phyloP scores from a whole-genome alignment of 768 basidiomycete species.

The Leccinum aurantiacum region DNA sequence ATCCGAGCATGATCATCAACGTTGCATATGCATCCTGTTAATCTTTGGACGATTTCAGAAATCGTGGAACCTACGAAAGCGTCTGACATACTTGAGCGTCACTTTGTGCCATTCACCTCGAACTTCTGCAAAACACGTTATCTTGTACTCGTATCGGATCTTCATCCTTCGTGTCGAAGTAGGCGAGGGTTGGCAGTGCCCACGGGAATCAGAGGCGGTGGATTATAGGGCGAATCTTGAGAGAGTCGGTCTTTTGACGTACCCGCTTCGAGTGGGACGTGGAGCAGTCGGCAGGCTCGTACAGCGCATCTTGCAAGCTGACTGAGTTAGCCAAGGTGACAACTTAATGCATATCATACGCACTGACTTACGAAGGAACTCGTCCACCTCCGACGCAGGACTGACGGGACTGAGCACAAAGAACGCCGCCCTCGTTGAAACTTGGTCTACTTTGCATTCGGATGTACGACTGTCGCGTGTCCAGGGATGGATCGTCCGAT shows the following conservation, averaged over 20 bases:
- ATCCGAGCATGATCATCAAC: conserved; percentile 85
- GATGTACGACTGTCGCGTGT: no score
- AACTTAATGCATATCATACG: no score
- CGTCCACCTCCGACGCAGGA: no score
- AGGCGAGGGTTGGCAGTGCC: conserved; percentile 48
- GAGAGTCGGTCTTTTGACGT: conserved; percentile 80
- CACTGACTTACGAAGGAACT: no score
- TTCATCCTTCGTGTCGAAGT: conserved; percentile 87
- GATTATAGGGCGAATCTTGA: conserved; percentile 50
- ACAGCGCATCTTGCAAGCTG: no score
- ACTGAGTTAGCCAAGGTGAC: no score
- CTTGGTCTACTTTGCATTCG: no score
- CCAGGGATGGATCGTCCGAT: no score
- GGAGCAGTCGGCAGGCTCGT: conserved; percentile 66
- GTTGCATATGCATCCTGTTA: conserved; percentile 91
- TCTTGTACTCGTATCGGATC: conserved; percentile 95
- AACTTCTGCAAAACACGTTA: conserved; percentile 95
- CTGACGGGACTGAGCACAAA: no score
- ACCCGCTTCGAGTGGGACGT: conserved; percentile 90
- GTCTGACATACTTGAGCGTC: conserved; percentile 72
- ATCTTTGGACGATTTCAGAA: conserved; percentile 53
- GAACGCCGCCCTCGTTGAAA: no score
- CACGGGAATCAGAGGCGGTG: conserved; percentile 46
- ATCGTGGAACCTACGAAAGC: background rate
- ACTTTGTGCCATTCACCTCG: conserved; percentile 82